Evolutionary conservation across 306 rosid genomes (phyloP).

Genomic region (Canavalia gladiata): DNA sequence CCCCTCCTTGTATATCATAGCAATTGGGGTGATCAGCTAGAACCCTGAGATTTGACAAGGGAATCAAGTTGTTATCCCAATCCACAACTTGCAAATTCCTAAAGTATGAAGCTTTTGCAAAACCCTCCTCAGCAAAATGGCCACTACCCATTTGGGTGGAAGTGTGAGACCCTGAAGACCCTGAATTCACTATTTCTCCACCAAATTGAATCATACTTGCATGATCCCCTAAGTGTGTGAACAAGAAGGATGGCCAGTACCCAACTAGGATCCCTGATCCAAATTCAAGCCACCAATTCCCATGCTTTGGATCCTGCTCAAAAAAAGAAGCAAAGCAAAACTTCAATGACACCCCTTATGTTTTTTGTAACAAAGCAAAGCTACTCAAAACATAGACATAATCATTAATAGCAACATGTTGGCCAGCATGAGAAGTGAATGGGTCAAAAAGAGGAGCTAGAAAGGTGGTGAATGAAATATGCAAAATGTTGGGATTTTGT

Average conservation of each 20-base stretch:
- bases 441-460: constrained; percentile 41
- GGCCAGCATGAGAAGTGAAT: constrained; percentile 23
- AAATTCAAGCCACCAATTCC: constrained; percentile 90
- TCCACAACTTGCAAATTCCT: constrained; percentile 79
- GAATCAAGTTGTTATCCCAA: constrained; percentile 79
- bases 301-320: constrained; percentile 83
- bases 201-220: constrained; percentile 89
- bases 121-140: constrained; percentile 76
- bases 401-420: constrained; percentile 37
- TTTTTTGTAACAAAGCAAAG: constrained; percentile 34
- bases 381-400: constrained; percentile 42
- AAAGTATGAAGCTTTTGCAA: constrained; percentile 80
- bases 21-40: constrained; percentile 85
- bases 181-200: constrained; percentile 78
- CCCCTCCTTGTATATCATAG: constrained; percentile 77
- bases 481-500: constrained; percentile 5
- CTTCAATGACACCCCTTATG: constrained; percentile 3
- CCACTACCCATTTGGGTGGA: constrained; percentile 92
- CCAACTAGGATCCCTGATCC: constrained; percentile 75
- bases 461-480: constrained; percentile 19
- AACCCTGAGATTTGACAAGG: constrained; percentile 68
- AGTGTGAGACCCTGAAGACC: constrained; percentile 66
- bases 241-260: constrained; percentile 84
- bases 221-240: constrained; percentile 70
- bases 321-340: background rate